Percentiles rank a stretch among this genome's conserved stretches.
Conservation (phyloP, 805 yeast genomes). For the Candida maltosa region DNA sequence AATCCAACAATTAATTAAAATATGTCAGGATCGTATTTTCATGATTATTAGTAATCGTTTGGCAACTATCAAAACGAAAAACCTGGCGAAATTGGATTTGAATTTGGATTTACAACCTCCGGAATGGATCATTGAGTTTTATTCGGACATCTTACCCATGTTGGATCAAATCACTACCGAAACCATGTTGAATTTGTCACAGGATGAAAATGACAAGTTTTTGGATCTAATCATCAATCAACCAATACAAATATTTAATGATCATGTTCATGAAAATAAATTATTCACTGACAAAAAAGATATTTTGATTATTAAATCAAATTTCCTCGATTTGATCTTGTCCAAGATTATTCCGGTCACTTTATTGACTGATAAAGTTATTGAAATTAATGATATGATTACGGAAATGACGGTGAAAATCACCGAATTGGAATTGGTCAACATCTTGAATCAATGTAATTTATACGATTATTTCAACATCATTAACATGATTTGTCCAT, state of each 20-base stretch:
- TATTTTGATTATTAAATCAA: conserved; percentile 46
- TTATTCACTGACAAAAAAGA: conserved; percentile 25
- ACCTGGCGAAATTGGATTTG: conserved; percentile 37
- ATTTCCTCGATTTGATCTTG: conserved; percentile 57
- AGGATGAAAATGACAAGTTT: conserved; percentile 32
- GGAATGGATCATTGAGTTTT: conserved; percentile 73
- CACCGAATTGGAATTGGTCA: conserved; percentile 42
- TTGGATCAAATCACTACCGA: conserved; percentile 40
- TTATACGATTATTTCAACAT: conserved; percentile 59
- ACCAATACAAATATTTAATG: conserved; percentile 40
- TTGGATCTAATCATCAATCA: conserved; percentile 42
- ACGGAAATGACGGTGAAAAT: conserved; percentile 34
- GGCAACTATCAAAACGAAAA: conserved; percentile 30
- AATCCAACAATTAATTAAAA: conserved; percentile 19
- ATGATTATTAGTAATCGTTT: conserved; percentile 25
- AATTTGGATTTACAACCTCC: conserved; percentile 71
- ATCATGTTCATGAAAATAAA: conserved; percentile 27
- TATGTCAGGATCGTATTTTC: conserved; percentile 24
- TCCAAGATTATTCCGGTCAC: conserved; percentile 50
- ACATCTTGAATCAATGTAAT: conserved; percentile 49
- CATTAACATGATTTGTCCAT: conserved; percentile 68
- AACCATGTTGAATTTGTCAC: conserved; percentile 41
- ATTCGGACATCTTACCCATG: conserved; percentile 56
- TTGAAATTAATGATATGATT: conserved; percentile 33
- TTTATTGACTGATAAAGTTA: conserved; percentile 35